Conservation (phyloP, 2,329 filamentous ascomycete genomes). For the Knufia petricola region DNA sequence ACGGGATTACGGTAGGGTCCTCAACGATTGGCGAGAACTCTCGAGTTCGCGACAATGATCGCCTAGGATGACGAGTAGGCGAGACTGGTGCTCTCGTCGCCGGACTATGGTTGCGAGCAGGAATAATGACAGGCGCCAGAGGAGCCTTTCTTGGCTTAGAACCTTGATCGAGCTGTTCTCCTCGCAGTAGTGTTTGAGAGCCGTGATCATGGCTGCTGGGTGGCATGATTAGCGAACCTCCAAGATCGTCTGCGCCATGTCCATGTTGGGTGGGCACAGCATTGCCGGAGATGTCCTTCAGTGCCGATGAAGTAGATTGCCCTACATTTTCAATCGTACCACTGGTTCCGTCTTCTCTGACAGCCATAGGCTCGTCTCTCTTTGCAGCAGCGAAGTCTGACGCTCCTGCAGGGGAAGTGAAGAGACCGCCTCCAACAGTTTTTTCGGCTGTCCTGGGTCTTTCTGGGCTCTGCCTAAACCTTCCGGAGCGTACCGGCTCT, state of each 20-base stretch:
- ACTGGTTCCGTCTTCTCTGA: slow-evolving; percentile 57
- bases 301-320: slow-evolving; percentile 34
- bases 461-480: slow-evolving; percentile 15
- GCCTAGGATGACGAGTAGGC: slow-evolving; percentile 6
- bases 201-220: slow-evolving; percentile 54
- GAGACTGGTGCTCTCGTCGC: neutral
- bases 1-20: slow-evolving; percentile 16
- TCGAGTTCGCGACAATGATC: slow-evolving; percentile 6
- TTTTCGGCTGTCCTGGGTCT: slow-evolving; percentile 29
- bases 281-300: slow-evolving; percentile 57
- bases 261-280: slow-evolving; percentile 27
- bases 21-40: neutral
- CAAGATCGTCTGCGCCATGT: neutral
- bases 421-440: slow-evolving; percentile 11
- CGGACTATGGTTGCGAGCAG: slow-evolving; percentile 21
- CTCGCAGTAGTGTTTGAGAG: slow-evolving; percentile 76
- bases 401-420: slow-evolving; percentile 19
- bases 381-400: slow-evolving; percentile 17
- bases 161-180: slow-evolving; percentile 68
- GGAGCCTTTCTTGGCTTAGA: slow-evolving; percentile 33
- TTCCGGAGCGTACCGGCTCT: neutral
- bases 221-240: neutral
- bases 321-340: slow-evolving; percentile 39
- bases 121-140: slow-evolving; percentile 28
- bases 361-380: slow-evolving; percentile 35